A percentile compares a stretch with the other conserved stretches of the same genome.
Conservation (phyloP, 257 asterid species). For the Lycium barbarum region DNA sequence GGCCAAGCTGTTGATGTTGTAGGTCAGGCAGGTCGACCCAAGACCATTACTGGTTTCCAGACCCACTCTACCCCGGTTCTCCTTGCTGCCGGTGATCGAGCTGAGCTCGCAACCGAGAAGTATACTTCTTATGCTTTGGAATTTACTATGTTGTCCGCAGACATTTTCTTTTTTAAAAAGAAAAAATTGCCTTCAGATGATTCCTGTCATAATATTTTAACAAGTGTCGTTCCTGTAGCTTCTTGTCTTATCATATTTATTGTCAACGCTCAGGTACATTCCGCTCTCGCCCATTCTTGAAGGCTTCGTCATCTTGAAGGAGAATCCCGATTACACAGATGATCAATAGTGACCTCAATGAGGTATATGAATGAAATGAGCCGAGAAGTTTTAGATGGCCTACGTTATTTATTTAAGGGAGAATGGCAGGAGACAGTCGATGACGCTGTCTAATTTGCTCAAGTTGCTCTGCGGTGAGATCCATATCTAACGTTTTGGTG, state of each 20-base stretch:
- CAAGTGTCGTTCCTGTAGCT: background rate
- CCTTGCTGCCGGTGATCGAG: slow-evolving; percentile 92
- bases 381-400: background rate
- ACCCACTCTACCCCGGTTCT: slow-evolving; percentile 97
- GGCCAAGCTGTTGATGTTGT: slow-evolving; percentile 99
- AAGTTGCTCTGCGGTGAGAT: background rate
- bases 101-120: slow-evolving; percentile 98
- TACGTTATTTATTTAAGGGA: background rate
- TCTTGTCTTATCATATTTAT: background rate
- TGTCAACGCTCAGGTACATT: slow-evolving; percentile 60
- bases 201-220: background rate
- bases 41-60: slow-evolving; percentile 95
- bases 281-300: slow-evolving; percentile 93
- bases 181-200: background rate
- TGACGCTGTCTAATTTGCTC: background rate
- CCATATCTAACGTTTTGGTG: slow-evolving; percentile 7
- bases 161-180: background rate
- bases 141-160: background rate
- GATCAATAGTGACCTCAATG: slow-evolving; percentile 38
- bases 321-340: slow-evolving; percentile 87
- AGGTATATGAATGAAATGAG: background rate
- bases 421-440: background rate
- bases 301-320: slow-evolving; percentile 91
- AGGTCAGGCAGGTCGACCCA: slow-evolving; percentile 96
- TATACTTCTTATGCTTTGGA: slow-evolving; percentile 33